phyloP scores from a whole-genome alignment of 2,329 filamentous ascomycete species.

The Zasmidium citrigriseum region DNA sequence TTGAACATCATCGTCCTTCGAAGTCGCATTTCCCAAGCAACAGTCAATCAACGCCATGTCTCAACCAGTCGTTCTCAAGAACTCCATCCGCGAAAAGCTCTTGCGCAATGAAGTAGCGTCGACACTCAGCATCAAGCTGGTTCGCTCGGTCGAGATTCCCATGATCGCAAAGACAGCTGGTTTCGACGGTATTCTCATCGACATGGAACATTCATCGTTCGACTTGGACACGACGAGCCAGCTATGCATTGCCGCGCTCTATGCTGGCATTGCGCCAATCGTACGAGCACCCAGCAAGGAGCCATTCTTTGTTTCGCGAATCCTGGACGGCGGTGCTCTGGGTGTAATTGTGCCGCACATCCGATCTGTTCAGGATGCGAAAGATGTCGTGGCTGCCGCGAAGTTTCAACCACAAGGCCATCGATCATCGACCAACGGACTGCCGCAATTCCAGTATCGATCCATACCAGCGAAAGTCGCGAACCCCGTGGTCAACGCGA shows the following conservation, averaged over 20 bases:
- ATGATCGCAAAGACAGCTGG: conserved; percentile 45
- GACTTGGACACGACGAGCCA: conserved; percentile 40
- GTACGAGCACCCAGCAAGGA: conserved; percentile 45
- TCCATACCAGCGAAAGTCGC: conserved; percentile 36
- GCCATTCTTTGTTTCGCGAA: conserved; percentile 40
- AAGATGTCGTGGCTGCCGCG: conserved; percentile 39
- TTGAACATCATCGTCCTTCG: too few species aligned
- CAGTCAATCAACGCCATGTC: conserved; percentile 6
- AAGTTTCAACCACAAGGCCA: conserved; percentile 43
- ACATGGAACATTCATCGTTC: conserved; percentile 48
- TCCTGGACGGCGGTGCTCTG: conserved; percentile 45
- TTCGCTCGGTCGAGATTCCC: conserved; percentile 39
- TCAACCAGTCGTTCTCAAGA: background rate
- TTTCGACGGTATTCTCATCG: conserved; percentile 46
- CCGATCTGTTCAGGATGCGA: conserved; percentile 39
- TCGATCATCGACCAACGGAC: conserved; percentile 39
- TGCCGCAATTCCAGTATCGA: conserved; percentile 40
- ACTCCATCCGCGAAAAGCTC: conserved; percentile 14
- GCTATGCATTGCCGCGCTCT: conserved; percentile 42
- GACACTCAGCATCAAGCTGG: conserved; percentile 30
- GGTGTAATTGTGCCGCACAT: conserved; percentile 47
- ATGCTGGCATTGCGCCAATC: conserved; percentile 43
- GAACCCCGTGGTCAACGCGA: conserved; percentile 38
- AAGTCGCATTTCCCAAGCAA: too few species aligned
- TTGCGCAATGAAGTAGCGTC: conserved; percentile 11